A percentile compares a stretch with the other conserved stretches of the same genome.
These are phyloP conservation scores for Zoysia pacifica DNA, from an alignment of 176 grass and related monocot genomes.

Conservation along the genomic window DNA sequence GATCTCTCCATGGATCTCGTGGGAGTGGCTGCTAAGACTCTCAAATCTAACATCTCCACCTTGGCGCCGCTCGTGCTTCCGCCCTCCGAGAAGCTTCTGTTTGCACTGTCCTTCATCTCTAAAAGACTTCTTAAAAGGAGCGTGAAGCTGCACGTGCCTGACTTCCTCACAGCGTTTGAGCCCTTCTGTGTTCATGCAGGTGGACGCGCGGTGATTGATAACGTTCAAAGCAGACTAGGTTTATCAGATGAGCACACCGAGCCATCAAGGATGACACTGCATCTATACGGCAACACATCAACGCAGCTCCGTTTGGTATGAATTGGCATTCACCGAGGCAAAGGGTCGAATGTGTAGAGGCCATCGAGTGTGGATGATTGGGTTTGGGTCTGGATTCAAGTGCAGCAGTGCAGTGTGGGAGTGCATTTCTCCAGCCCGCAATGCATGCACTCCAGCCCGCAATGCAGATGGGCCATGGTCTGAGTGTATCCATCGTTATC, in stretches of 20 bases:
- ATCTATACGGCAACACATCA: slow-evolving; percentile 66
- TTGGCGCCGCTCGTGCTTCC: slow-evolving; percentile 19
- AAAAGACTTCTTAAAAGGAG: slow-evolving; percentile 1
- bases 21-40: not conserved
- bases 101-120: not conserved
- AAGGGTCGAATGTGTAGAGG: slow-evolving; percentile 5
- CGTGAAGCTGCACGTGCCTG: slow-evolving; percentile 37
- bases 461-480: slow-evolving; percentile 45
- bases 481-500: slow-evolving; percentile 38
- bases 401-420: slow-evolving; percentile 70
- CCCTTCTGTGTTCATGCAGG: slow-evolving; percentile 56
- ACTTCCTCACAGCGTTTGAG: slow-evolving; percentile 54
- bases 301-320: slow-evolving; percentile 19
- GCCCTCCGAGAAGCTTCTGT: slow-evolving; percentile 9
- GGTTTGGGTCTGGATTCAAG: slow-evolving; percentile 75
- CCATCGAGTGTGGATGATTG: slow-evolving; percentile 64
- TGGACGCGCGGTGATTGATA: slow-evolving; percentile 17
- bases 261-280: slow-evolving; percentile 63
- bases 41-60: slow-evolving; percentile 24
- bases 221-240: slow-evolving; percentile 38
- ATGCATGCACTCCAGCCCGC: not conserved
- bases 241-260: slow-evolving; percentile 48
- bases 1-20: slow-evolving; percentile 14
- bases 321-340: slow-evolving; percentile 20
- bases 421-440: slow-evolving; percentile 29